Evolutionary conservation across 139 green algal genomes (phyloP).

Genomic region (Haematococcus lacustris): DNA sequence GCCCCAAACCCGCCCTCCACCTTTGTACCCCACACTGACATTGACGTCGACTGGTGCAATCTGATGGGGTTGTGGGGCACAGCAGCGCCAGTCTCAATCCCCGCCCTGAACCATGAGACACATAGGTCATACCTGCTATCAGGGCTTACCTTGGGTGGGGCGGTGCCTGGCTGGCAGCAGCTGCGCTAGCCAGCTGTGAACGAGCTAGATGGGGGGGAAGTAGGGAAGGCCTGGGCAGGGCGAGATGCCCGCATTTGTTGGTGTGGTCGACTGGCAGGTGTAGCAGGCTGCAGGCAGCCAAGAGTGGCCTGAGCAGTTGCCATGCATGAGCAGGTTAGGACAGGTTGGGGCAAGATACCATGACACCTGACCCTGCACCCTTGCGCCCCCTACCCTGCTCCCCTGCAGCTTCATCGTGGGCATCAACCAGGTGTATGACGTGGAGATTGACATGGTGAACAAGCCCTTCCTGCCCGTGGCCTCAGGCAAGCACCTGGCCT

Average conservation of each 20-base stretch:
- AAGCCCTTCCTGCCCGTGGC: constrained; percentile 98
- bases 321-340: no score
- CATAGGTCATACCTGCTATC: neutral
- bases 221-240: neutral
- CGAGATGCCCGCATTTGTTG: neutral
- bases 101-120: neutral
- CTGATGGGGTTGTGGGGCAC: no score
- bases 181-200: neutral
- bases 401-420: constrained; percentile 89
- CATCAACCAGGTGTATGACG: constrained; percentile 98
- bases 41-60: neutral
- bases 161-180: no score
- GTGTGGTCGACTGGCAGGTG: neutral
- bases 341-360: no score
- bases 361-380: neutral
- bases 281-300: neutral
- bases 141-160: no score
- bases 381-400: no score
- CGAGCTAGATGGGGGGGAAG: neutral
- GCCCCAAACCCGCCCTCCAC: neutral
- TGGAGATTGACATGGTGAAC: constrained; percentile 93
- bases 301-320: neutral
- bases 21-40: neutral
- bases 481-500: no score
- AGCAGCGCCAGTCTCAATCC: neutral